Evolutionary conservation across 495 filamentous ascomycete species (phyloP).

Genomic region (Hypoxylon cercidicola): DNA sequence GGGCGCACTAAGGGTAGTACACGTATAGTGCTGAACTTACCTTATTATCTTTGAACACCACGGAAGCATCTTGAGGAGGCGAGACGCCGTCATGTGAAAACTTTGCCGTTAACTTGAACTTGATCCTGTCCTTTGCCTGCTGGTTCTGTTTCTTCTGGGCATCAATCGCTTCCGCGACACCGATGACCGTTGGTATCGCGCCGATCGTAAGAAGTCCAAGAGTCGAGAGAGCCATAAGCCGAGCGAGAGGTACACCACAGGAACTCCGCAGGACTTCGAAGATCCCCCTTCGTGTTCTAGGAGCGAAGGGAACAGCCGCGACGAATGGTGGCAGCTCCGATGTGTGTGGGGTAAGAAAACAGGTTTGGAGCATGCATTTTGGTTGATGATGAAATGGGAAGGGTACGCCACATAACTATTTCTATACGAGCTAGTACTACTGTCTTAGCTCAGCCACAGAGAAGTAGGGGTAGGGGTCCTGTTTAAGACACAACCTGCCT

Average conservation of each 20-base stretch:
- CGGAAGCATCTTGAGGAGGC: constrained; percentile 49
- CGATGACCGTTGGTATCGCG: constrained; percentile 61
- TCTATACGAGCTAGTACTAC: constrained; percentile 9
- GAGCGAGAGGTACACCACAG: constrained; percentile 20
- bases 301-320: constrained; percentile 10
- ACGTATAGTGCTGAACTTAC: constrained; percentile 42
- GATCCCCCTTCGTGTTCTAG: constrained; percentile 29
- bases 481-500: constrained; percentile 21
- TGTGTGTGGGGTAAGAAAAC: constrained; percentile 29
- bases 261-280: constrained; percentile 20
- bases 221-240: constrained; percentile 45
- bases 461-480: background rate
- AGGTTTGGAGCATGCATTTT: constrained; percentile 29
- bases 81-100: constrained; percentile 53
- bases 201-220: constrained; percentile 59
- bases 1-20: background rate
- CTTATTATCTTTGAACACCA: constrained; percentile 57
- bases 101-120: constrained; percentile 59
- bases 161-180: constrained; percentile 60
- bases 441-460: constrained; percentile 21
- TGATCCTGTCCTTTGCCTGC: constrained; percentile 62
- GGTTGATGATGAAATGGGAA: constrained; percentile 27
- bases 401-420: constrained; percentile 15
- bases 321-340: constrained; percentile 8
- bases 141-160: constrained; percentile 61